phyloP scores from a whole-genome alignment of 2,329 filamentous ascomycete genomes.

The Aspergillus sergii region DNA sequence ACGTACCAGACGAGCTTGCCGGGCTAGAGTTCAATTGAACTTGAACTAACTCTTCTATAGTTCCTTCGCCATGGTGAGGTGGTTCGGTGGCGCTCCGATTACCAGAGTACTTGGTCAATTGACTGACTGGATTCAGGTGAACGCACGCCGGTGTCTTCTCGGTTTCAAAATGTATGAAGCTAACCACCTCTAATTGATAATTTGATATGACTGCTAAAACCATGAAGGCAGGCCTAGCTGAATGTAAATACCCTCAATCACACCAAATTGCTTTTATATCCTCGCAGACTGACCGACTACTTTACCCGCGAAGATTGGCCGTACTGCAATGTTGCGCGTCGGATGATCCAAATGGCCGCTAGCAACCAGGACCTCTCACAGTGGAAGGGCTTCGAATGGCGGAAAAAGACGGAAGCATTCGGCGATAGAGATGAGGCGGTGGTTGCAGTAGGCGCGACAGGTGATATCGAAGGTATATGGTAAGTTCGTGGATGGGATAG shows the following conservation, averaged over 20 bases:
- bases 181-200: background rate
- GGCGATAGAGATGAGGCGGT: conserved; percentile 69
- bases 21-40: background rate
- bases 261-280: background rate
- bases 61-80: conserved; percentile 73
- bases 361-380: conserved; percentile 53
- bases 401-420: conserved; percentile 81
- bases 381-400: conserved; percentile 64
- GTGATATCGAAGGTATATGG: conserved; percentile 79
- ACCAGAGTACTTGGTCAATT: background rate
- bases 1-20: conserved; percentile 29
- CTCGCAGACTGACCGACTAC: conserved; percentile 2
- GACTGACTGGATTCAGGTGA: conserved; percentile 51
- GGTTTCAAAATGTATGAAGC: conserved; percentile 72
- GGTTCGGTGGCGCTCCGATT: background rate
- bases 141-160: conserved; percentile 82
- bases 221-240: conserved; percentile 50
- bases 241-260: conserved; percentile 41
- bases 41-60: conserved; percentile 31
- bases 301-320: conserved; percentile 67
- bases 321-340: conserved; percentile 78
- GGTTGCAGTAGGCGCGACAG: conserved; percentile 66
- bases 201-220: conserved; percentile 22
- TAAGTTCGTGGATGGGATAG: conserved; percentile 51
- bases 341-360: conserved; percentile 66